Evolutionary conservation across 352 stramenopile species (phyloP).

Genomic region (Globisporangium spinosum): DNA sequence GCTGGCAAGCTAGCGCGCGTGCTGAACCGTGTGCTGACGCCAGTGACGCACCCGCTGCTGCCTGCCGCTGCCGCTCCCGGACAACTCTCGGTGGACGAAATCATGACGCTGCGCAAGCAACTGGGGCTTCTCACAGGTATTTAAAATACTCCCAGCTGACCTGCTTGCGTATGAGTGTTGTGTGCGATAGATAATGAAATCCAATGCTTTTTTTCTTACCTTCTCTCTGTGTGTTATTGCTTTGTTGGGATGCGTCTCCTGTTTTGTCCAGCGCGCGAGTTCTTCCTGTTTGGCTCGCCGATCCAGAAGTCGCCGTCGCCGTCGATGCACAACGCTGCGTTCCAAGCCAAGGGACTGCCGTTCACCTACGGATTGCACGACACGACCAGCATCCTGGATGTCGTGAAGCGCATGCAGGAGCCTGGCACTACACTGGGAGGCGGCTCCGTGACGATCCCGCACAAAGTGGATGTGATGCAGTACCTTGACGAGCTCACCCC

Average conservation of each 20-base stretch:
- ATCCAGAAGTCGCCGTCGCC: slow-evolving; percentile 96
- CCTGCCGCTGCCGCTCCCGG: slow-evolving; percentile 93
- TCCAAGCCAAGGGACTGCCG: slow-evolving; percentile 80
- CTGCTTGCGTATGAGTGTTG: slow-evolving; percentile 17
- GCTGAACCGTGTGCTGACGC: slow-evolving; percentile 94
- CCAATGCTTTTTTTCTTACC: slow-evolving; percentile 11
- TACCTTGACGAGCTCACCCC: slow-evolving; percentile 92
- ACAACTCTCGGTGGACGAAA: slow-evolving; percentile 93
- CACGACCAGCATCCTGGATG: slow-evolving; percentile 40
- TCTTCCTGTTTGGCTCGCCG: slow-evolving; percentile 95
- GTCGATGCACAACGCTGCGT: slow-evolving; percentile 96
- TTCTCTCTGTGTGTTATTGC: slow-evolving; percentile 16
- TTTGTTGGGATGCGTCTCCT: slow-evolving; percentile 8
- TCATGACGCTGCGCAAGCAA: slow-evolving; percentile 85
- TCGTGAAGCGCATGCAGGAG: slow-evolving; percentile 43
- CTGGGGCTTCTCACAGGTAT: slow-evolving; percentile 83
- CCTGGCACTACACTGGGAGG: slow-evolving; percentile 83
- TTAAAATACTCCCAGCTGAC: slow-evolving; percentile 23
- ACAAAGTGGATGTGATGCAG: slow-evolving; percentile 94
- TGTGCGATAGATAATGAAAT: slow-evolving; percentile 11
- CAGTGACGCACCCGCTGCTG: slow-evolving; percentile 93
- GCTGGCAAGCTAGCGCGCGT: slow-evolving; percentile 92
- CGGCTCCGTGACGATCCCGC: slow-evolving; percentile 96
- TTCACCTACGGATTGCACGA: slow-evolving; percentile 91
- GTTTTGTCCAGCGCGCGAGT: slow-evolving; percentile 58